phyloP scores from a whole-genome alignment of 1,284 basidiomycete species.

The Irpex rosettiformis region DNA sequence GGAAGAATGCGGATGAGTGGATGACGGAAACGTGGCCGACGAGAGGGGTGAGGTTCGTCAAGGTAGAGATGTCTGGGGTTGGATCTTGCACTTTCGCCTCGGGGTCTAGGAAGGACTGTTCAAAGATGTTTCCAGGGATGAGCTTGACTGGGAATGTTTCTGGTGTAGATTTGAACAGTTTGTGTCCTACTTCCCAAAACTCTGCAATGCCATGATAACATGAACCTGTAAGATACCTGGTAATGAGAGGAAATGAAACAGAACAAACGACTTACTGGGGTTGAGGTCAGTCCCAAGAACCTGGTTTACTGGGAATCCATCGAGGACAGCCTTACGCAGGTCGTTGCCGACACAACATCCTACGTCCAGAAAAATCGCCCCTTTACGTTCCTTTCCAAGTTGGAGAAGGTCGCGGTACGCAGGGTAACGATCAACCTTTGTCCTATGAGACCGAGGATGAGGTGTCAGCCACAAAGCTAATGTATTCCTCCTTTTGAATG shows the following conservation, averaged over 20 bases:
- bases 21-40: conserved; percentile 43
- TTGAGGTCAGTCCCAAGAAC: conserved; percentile 34
- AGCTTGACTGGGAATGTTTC: conserved; percentile 43
- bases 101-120: conserved; percentile 29
- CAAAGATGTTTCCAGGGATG: conserved; percentile 44
- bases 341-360: conserved; percentile 40
- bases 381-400: conserved; percentile 33
- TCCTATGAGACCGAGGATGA: conserved; percentile 6
- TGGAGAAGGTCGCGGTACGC: conserved; percentile 40
- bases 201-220: no score
- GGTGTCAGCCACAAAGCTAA: not conserved
- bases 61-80: conserved; percentile 19
- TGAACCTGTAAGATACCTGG: conserved; percentile 25
- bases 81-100: not conserved
- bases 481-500: not conserved
- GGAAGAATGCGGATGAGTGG: conserved; percentile 47
- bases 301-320: conserved; percentile 34
- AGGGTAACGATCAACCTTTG: conserved; percentile 35
- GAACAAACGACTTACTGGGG: conserved; percentile 26
- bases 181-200: conserved; percentile 33
- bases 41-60: conserved; percentile 41
- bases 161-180: conserved; percentile 30
- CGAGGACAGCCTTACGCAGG: conserved; percentile 35
- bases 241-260: conserved; percentile 27
- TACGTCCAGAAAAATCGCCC: conserved; percentile 46